Conservation (phyloP, 192 early-diverging fungal species). For the Linnemannia hyalina region DNA sequence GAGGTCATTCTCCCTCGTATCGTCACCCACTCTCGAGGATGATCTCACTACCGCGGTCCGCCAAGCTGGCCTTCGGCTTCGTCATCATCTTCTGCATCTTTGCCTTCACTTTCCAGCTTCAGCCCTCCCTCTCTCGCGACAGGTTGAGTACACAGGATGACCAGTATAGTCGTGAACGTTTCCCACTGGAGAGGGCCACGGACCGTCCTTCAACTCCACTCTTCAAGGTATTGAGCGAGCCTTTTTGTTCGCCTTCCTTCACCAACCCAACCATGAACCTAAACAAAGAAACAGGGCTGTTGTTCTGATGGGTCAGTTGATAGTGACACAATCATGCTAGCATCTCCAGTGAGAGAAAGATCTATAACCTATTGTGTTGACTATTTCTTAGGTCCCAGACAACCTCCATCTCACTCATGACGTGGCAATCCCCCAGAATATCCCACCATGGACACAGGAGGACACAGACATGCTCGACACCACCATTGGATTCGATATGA, state of each 20-base stretch:
- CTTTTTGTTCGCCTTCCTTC: background rate
- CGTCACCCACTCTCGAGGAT: background rate
- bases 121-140: background rate
- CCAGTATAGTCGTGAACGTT: constrained; percentile 4
- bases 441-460: constrained; percentile 57
- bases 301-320: background rate
- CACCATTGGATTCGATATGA: constrained; percentile 47
- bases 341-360: constrained; percentile 22
- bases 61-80: constrained; percentile 16
- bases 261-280: background rate
- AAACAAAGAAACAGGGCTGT: no score
- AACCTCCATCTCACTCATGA: constrained; percentile 51
- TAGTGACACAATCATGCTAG: constrained; percentile 20
- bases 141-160: constrained; percentile 16
- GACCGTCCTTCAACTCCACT: constrained; percentile 8
- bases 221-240: constrained; percentile 21
- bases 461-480: constrained; percentile 55
- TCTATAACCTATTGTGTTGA: background rate
- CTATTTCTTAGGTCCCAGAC: constrained; percentile 27
- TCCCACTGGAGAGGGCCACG: background rate
- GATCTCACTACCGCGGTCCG: constrained; percentile 37
- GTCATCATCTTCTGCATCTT: constrained; percentile 15
- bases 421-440: constrained; percentile 58
- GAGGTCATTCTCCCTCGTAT: background rate
- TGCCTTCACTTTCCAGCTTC: constrained; percentile 10